These are phyloP conservation scores for Amaranthus tricolor DNA, from an alignment of 179 eudicot species.

Conservation along the genomic window DNA sequence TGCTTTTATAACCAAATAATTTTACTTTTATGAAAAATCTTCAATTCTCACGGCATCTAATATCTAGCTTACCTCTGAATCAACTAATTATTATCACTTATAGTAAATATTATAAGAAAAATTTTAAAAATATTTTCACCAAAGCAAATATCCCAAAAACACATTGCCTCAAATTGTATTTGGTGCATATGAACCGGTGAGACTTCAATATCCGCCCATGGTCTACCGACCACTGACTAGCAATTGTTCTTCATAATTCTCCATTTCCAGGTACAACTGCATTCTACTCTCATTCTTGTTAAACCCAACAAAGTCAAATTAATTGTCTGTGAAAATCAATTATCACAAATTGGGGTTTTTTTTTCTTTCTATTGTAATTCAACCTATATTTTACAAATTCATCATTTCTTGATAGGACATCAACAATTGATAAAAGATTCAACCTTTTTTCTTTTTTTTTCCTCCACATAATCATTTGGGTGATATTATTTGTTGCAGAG, in stretches of 20 bases:
- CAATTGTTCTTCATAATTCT: background rate
- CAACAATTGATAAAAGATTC: background rate
- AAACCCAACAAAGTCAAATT: background rate
- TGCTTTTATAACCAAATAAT: no score
- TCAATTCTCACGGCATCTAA: no score
- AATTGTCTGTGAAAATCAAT: background rate
- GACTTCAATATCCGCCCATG: no score
- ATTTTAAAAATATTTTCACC: no score
- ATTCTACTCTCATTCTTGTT: background rate
- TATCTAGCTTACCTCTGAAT: no score
- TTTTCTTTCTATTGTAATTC: background rate
- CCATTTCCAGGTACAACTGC: constrained; percentile 3
- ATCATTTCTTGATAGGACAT: background rate
- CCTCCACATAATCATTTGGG: background rate
- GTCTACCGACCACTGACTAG: background rate
- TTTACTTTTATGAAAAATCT: no score
- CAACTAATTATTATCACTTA: no score
- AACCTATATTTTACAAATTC: background rate
- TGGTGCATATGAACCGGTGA: background rate
- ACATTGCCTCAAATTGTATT: background rate
- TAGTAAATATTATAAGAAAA: no score
- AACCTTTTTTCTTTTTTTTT: background rate
- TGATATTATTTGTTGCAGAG: constrained; percentile 15
- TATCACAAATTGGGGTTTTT: background rate
- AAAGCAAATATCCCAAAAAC: background rate